Evolutionary conservation across 495 filamentous ascomycete species (phyloP), one percentile per base, ranked within the genome.

Genomic region (Physcia stellaris): DNA sequence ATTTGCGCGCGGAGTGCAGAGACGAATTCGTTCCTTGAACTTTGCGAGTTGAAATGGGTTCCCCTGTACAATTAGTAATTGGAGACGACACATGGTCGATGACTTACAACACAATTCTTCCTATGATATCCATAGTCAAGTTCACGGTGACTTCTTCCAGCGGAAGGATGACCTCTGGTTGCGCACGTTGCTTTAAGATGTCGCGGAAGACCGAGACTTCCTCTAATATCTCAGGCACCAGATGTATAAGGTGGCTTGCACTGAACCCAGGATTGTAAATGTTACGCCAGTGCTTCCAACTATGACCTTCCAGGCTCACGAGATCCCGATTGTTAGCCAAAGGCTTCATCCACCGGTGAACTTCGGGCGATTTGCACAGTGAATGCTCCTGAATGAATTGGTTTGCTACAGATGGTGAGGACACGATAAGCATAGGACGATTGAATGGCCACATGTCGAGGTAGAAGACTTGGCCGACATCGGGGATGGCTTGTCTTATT

Each of bases 231-330:
- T 40, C 32, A 18, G 58, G 58, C 18, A 61, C 44, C 7, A 59
- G 24, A 4, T 47, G 44, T 31, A 59, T 53, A 1, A 64, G 53
- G 22, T 64, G 57, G 26, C 35, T 46, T 12, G 46, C 48, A 13
- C 48, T 52, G 24, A 64, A 63, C 11, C 61, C 61, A 2, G 61
- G 61, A 17, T 62, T 54, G 44, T 57, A 64, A 0, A 60, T 38
- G 13, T 47, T 47, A 12, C 60, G 53, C 32, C 54, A 51, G 6
- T 28, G 33, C 40, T 52, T 61, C 61, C 61, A 64, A 20, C 50
- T 45, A 12, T 40, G 43, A 7, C 58, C 59, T 20, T 49, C 55
- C 11, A 55, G 37, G 11, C 49, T 54, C 4, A 59, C 41, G 0
- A 67, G 44, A 35, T 60, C 55, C 20, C 45, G 16, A 5, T 44